Evolutionary conservation across 306 rosid species (phyloP).

Genomic region (Casuarina equisetifolia): DNA sequence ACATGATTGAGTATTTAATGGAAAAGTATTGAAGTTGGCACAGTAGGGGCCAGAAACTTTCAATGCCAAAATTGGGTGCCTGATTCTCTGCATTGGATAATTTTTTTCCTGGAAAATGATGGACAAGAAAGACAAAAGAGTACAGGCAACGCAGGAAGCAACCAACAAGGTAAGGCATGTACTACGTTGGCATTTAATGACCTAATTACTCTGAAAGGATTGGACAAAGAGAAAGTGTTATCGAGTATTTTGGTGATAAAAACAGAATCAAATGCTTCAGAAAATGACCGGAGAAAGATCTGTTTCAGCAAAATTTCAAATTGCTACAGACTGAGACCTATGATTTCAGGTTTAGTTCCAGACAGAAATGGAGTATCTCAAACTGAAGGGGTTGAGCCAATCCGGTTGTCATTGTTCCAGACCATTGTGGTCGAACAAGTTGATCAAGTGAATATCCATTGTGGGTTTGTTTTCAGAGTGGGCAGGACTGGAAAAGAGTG

Average conservation of each 20-base stretch:
- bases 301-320: background rate
- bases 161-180: background rate
- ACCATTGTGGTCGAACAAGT: slow-evolving; percentile 27
- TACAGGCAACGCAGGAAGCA: background rate
- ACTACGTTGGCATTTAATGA: background rate
- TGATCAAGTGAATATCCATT: slow-evolving; percentile 16
- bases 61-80: background rate
- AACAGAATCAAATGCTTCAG: too few relatives aligned
- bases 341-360: background rate
- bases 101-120: background rate
- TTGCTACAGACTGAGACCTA: background rate
- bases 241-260: background rate
- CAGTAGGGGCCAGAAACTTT: background rate
- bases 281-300: background rate
- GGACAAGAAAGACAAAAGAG: background rate
- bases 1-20: slow-evolving; percentile 8
- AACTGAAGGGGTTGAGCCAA: slow-evolving; percentile 12
- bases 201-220: background rate
- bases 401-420: slow-evolving; percentile 13
- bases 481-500: slow-evolving; percentile 36
- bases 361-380: background rate
- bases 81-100: slow-evolving; percentile 3
- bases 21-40: slow-evolving; percentile 1
- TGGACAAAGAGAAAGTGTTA: background rate
- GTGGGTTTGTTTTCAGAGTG: slow-evolving; percentile 54